Evolutionary conservation across 768 basidiomycete species (phyloP).

Genomic region (Stropharia rugosoannulata): DNA sequence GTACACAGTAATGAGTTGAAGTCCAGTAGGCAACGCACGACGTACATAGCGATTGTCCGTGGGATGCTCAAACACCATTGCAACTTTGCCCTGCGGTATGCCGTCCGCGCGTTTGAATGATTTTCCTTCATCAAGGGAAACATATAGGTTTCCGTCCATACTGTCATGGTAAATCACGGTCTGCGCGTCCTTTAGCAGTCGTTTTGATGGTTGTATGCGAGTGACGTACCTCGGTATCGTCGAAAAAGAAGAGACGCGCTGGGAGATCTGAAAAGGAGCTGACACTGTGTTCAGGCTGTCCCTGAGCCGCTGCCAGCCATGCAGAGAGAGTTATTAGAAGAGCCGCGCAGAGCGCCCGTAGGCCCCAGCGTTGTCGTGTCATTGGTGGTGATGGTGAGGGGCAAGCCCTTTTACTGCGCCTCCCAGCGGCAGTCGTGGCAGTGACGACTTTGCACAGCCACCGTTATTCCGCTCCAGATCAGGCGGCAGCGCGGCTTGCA

Average conservation of each 20-base stretch:
- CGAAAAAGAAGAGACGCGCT: slow-evolving; percentile 83
- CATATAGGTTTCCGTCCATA: slow-evolving; percentile 61
- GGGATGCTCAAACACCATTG: slow-evolving; percentile 85
- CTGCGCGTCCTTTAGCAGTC: slow-evolving; percentile 24
- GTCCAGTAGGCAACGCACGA: neutral
- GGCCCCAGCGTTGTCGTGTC: slow-evolving; percentile 14
- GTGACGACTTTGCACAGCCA: slow-evolving; percentile 20
- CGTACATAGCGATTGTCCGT: slow-evolving; percentile 74
- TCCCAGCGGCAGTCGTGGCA: slow-evolving; percentile 9
- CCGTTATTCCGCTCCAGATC: neutral
- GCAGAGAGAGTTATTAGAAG: slow-evolving; percentile 14
- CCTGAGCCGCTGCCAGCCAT: slow-evolving; percentile 19
- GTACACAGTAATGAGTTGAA: slow-evolving; percentile 1
- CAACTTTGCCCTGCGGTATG: slow-evolving; percentile 56
- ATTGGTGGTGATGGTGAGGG: slow-evolving; percentile 18
- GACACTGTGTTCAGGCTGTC: slow-evolving; percentile 44
- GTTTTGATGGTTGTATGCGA: neutral
- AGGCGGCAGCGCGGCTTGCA: too few relatives aligned
- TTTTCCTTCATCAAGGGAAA: slow-evolving; percentile 90
- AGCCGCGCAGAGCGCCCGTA: slow-evolving; percentile 11
- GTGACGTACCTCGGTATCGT: slow-evolving; percentile 73
- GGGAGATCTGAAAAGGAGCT: slow-evolving; percentile 72
- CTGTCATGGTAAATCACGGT: slow-evolving; percentile 82
- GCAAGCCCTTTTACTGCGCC: slow-evolving; percentile 11
- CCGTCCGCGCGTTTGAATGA: slow-evolving; percentile 49